Conservation (phyloP, 257 asterid genomes). For the Gardenia jasminoides region DNA sequence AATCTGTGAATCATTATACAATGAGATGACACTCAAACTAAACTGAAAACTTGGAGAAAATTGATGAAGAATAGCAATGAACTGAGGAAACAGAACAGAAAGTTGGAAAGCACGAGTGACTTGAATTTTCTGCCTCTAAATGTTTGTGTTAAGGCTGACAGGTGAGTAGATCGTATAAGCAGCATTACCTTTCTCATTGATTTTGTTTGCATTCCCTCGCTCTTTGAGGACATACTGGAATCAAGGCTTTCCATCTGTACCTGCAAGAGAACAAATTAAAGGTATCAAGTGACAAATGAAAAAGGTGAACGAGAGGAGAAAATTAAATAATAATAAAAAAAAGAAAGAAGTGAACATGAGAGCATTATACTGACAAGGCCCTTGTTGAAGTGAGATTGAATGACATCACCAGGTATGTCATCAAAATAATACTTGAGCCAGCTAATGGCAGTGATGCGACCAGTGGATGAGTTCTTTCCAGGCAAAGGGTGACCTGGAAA, state of each 20-base stretch:
- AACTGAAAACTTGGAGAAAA: too few species aligned
- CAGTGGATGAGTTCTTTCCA: constrained; percentile 48
- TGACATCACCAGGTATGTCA: constrained; percentile 56
- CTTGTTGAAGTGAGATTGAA: constrained; percentile 72
- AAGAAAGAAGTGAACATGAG: constrained; percentile 8
- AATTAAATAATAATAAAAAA: too few species aligned
- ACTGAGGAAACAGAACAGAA: not conserved
- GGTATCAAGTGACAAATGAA: not conserved
- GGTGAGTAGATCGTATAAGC: not conserved
- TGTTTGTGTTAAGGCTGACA: too few species aligned
- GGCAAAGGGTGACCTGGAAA: constrained; percentile 83
- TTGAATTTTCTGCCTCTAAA: too few species aligned
- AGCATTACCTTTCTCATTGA: constrained; percentile 57
- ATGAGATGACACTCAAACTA: not conserved
- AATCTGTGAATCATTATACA: constrained; percentile 41
- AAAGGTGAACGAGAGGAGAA: not conserved
- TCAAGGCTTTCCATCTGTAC: constrained; percentile 55
- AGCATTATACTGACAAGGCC: constrained; percentile 57
- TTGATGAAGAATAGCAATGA: too few species aligned
- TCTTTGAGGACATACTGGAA: constrained; percentile 25
- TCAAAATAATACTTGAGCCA: constrained; percentile 94
- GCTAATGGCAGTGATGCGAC: constrained; percentile 76
- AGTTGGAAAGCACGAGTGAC: not conserved
- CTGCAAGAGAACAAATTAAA: constrained; percentile 28
- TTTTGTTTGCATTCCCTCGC: constrained; percentile 26